Evolutionary conservation across 345 rosid genomes (phyloP).

Genomic region (Mercurialis annua): DNA sequence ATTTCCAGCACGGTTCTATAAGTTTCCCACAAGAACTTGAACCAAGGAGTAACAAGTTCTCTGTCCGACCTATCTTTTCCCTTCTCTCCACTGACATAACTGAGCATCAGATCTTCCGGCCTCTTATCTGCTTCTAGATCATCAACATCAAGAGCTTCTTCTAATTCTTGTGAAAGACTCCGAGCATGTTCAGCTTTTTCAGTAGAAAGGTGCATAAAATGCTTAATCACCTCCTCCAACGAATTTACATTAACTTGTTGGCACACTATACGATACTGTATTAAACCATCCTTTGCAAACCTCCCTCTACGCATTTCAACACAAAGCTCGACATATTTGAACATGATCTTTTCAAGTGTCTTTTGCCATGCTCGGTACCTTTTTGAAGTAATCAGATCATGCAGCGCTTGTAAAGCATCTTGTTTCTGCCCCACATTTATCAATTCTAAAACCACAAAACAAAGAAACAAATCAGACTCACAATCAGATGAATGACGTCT

Average conservation of each 20-base stretch:
- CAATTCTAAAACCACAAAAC: slow-evolving; percentile 49
- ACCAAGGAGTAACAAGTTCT: slow-evolving; percentile 98
- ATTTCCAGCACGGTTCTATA: slow-evolving; percentile 98
- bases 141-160: slow-evolving; percentile 99
- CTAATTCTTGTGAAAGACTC: slow-evolving; percentile 81
- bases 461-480: no score
- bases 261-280: slow-evolving; percentile 90
- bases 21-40: slow-evolving; percentile 99
- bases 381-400: slow-evolving; percentile 85
- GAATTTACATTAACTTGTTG: slow-evolving; percentile 95
- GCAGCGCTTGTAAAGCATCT: slow-evolving; percentile 92
- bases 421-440: slow-evolving; percentile 98
- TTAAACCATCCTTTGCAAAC: slow-evolving; percentile 93
- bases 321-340: slow-evolving; percentile 92
- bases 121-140: slow-evolving; percentile 98
- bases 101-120: slow-evolving; percentile 95
- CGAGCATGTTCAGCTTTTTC: slow-evolving; percentile 99
- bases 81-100: slow-evolving; percentile 98
- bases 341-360: slow-evolving; percentile 85
- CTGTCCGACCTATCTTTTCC: slow-evolving; percentile 99
- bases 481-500: no score
- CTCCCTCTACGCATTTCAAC: slow-evolving; percentile 91
- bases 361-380: slow-evolving; percentile 96
- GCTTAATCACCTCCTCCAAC: slow-evolving; percentile 98
- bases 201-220: slow-evolving; percentile 88